Base-by-base conservation (phyloP, 23 red algal genomes). In the Gracilaria vermiculophylla region DNA sequence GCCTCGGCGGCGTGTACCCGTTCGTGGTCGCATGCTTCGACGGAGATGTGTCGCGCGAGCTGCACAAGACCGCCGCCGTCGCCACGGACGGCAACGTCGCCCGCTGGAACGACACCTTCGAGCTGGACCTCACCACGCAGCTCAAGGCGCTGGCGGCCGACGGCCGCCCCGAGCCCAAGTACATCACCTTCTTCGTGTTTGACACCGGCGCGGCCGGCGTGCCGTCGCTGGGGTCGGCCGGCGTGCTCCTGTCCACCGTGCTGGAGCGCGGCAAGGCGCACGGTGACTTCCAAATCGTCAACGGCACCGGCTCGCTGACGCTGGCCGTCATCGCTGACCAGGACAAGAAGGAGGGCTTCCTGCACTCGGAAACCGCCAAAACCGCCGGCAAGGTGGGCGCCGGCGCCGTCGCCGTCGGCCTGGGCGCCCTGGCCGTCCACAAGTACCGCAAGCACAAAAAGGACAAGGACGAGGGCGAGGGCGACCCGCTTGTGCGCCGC, bases 131-230 rank as follows among this genome's bases (percentile, higher is more conserved):
- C 7, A 58, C 65, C 29, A 57, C 82, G 39, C 35, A 75, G 20
- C 27, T 76, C 14, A 87, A 87, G 54, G 21, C 62, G 0, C 4
- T 87, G 9, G 65, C 31, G 42, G 82, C 82, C 14, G 82, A 61
- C 44, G 65, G 69, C 10, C 43, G 53, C 28, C 64, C 64, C 28
- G 82, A 75, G 82, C 82, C 82, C 69, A 87, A 60, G 39, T 87
- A 87, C 52, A 50, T 87, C 49, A 87, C 82, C 27, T 87, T 87
- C 52, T 87, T 87, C 82, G 64, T 76, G 44, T 87, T 87, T 41
- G 82, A 87, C 54, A 87, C 82, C 33, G 82, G 82, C 64, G 51
- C 43, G 48, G 65, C 33, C n/a, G 82, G 65, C 65, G 82, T 87
- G 54, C 82, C 82, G 37, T 71, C 82, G 44, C 82, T 87, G 39